Evolutionary conservation across 306 rosid species (phyloP).

Genomic region (Inga laurina): DNA sequence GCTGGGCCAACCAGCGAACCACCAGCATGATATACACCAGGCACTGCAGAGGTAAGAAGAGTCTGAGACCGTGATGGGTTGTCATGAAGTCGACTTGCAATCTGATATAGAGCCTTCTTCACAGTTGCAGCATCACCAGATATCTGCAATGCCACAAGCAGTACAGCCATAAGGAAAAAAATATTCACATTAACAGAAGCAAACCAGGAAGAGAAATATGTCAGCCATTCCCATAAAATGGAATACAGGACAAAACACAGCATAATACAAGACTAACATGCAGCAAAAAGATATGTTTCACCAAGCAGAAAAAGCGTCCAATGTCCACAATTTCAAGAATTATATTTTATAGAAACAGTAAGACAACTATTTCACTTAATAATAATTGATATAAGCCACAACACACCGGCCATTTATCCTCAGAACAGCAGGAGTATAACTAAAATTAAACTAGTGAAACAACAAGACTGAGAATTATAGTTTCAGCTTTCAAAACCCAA

Average conservation of each 20-base stretch:
- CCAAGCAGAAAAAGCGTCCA: not conserved
- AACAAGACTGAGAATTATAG: not conserved
- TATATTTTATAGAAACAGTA: not conserved
- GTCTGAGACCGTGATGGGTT: constrained; percentile 92
- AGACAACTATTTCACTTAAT: not conserved
- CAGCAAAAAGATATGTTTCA: no score
- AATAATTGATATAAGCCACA: not conserved
- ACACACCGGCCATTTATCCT: not conserved
- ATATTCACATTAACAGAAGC: not conserved
- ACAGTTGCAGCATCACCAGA: constrained; percentile 79
- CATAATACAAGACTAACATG: not conserved
- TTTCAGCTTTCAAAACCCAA: not conserved
- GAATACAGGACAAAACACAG: not conserved
- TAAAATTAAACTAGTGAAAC: not conserved
- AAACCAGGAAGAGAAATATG: not conserved
- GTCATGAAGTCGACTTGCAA: constrained; percentile 80
- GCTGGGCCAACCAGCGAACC: constrained; percentile 69
- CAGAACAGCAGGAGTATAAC: not conserved
- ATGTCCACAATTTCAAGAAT: not conserved
- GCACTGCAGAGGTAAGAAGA: constrained; percentile 67
- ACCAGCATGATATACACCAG: constrained; percentile 53
- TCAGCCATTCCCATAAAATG: not conserved
- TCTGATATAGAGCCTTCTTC: constrained; percentile 76
- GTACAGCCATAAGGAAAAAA: constrained; percentile 11
- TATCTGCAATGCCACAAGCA: constrained; percentile 50